Evolutionary conservation across 78 protist species (phyloP).

Genomic region (Polysphondylium violaceum): DNA sequence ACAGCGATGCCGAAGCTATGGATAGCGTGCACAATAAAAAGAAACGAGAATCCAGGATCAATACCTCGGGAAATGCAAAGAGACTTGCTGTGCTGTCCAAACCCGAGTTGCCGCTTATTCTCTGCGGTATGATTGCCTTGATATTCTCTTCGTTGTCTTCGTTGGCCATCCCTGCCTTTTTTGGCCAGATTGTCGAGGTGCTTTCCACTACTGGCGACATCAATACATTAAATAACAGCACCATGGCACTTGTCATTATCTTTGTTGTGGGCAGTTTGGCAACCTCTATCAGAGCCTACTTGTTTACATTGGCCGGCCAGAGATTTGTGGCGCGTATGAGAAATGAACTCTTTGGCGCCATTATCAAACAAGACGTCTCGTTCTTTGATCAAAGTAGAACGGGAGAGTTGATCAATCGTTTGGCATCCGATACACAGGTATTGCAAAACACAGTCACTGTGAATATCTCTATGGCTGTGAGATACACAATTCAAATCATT

Average conservation of each 20-base stretch:
- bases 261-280: slow-evolving; percentile 30
- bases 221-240: slow-evolving; percentile 28
- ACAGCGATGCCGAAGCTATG: no score
- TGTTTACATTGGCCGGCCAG: slow-evolving; percentile 80
- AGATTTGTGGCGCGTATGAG: slow-evolving; percentile 80
- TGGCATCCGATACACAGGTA: slow-evolving; percentile 87
- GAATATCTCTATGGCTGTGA: slow-evolving; percentile 78
- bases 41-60: slow-evolving; percentile 1
- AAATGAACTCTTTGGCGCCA: slow-evolving; percentile 67
- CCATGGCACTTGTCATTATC: slow-evolving; percentile 39
- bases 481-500: slow-evolving; percentile 61
- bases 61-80: not conserved
- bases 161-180: slow-evolving; percentile 55
- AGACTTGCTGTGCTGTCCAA: slow-evolving; percentile 31
- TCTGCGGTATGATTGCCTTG: slow-evolving; percentile 50
- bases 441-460: slow-evolving; percentile 77
- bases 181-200: slow-evolving; percentile 60
- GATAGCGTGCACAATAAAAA: not conserved
- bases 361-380: slow-evolving; percentile 88
- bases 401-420: slow-evolving; percentile 92
- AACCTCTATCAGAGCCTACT: slow-evolving; percentile 17
- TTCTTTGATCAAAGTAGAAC: slow-evolving; percentile 94
- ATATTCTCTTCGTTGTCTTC: slow-evolving; percentile 24
- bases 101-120: slow-evolving; percentile 71
- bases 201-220: slow-evolving; percentile 10